Percentiles rank a stretch among this genome's conserved stretches.
Evolutionary conservation across 164 flowering plant genomes (phyloP).

Genomic region (Tetrastigma voinierianum): DNA sequence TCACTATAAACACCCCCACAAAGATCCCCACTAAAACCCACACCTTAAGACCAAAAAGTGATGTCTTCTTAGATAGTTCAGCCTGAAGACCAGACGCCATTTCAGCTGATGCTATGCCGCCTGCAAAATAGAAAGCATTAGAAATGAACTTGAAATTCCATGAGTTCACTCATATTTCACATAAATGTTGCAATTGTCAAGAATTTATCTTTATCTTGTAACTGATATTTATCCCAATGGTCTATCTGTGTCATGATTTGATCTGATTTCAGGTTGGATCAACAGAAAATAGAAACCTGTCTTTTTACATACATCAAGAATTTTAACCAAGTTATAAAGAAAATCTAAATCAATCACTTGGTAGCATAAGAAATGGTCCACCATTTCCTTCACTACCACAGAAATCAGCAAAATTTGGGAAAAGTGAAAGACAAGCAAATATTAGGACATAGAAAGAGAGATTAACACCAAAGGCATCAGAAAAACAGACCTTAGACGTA

Average conservation of each 20-base stretch:
- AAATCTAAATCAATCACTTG: not conserved
- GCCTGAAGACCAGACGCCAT: conserved; percentile 58
- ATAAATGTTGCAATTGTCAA: not conserved
- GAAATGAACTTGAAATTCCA: not conserved
- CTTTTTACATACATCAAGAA: not conserved
- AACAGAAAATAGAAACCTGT: not conserved
- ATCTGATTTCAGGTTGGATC: not conserved
- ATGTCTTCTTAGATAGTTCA: conserved; percentile 50
- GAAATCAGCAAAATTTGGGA: not conserved
- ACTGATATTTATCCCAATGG: too few species aligned
- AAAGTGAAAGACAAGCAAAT: not conserved
- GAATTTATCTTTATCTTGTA: not conserved
- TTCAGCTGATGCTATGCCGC: conserved; percentile 8
- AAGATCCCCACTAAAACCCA: conserved; percentile 65
- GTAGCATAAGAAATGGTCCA: not conserved
- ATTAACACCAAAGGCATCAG: too few species aligned
- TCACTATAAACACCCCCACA: conserved; percentile 50
- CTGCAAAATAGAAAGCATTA: conserved; percentile 15
- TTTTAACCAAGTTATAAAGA: not conserved
- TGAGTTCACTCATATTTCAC: not conserved
- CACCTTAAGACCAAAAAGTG: conserved; percentile 50
- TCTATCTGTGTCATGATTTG: too few species aligned
- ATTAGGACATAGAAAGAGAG: too few species aligned
- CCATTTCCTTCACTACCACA: too few species aligned
- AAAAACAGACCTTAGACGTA: too few species aligned